Percentiles rank a stretch among this genome's conserved stretches.
phyloP scores from a whole-genome alignment of 2,329 filamentous ascomycete genomes.

The Fusarium chaquense region DNA sequence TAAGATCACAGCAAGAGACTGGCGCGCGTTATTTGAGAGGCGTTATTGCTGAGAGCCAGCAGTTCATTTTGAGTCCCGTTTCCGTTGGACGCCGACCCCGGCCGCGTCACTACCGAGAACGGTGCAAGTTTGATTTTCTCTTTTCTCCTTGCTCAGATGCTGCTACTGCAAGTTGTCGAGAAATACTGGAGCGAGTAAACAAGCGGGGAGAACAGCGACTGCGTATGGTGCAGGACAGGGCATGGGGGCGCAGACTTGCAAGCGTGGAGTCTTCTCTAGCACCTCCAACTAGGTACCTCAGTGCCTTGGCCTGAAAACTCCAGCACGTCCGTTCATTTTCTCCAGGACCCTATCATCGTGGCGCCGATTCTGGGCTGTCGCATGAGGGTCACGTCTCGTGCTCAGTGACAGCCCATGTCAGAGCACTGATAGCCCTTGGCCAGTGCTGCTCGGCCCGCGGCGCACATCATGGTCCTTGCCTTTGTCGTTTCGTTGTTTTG shows the following conservation, averaged over 20 bases:
- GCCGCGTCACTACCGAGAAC: slow-evolving; percentile 41
- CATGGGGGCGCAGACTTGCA: slow-evolving; percentile 35
- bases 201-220: slow-evolving; percentile 36
- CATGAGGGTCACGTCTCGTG: slow-evolving; percentile 48
- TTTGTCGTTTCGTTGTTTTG: slow-evolving; percentile 40
- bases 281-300: slow-evolving; percentile 21
- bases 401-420: slow-evolving; percentile 35
- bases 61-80: slow-evolving; percentile 42
- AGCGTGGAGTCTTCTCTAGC: slow-evolving; percentile 34
- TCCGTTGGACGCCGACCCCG: slow-evolving; percentile 46
- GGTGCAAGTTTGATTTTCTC: slow-evolving; percentile 35
- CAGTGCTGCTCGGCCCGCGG: slow-evolving; percentile 46
- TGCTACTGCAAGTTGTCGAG: slow-evolving; percentile 36
- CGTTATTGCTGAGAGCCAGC: slow-evolving; percentile 37
- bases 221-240: slow-evolving; percentile 30
- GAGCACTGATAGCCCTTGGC: slow-evolving; percentile 28
- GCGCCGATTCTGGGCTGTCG: slow-evolving; percentile 45
- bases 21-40: slow-evolving; percentile 41
- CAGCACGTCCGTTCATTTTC: slow-evolving; percentile 37
- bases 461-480: slow-evolving; percentile 44
- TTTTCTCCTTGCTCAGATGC: slow-evolving; percentile 37
- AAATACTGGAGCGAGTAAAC: slow-evolving; percentile 33
- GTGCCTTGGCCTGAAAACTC: slow-evolving; percentile 33
- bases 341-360: slow-evolving; percentile 41
- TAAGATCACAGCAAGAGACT: slow-evolving; percentile 40